Percentiles rank a stretch among this genome's conserved stretches.
phyloP scores from a whole-genome alignment of 176 grass and related monocot genomes.

The Triticum urartu region DNA sequence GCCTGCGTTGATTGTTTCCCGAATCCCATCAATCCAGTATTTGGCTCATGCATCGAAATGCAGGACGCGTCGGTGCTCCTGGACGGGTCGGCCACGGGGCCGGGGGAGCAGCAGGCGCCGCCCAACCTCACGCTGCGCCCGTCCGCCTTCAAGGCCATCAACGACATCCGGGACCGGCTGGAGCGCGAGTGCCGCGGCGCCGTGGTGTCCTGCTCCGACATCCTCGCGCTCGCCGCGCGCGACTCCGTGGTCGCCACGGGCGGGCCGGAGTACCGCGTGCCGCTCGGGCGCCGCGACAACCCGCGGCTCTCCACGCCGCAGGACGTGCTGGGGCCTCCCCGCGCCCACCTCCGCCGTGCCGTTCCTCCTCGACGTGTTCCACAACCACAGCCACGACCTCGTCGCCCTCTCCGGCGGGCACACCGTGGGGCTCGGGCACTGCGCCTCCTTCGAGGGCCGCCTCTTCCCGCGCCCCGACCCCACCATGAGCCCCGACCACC shows the following conservation, averaged over 20 bases:
- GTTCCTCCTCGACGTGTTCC: constrained; percentile 19
- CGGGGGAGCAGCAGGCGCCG: constrained; percentile 56
- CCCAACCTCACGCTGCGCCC: constrained; percentile 66
- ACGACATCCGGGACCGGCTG: constrained; percentile 49
- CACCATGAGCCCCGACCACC: constrained; percentile 26
- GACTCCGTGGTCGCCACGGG: constrained; percentile 22
- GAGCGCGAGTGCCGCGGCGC: constrained; percentile 19
- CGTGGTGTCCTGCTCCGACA: constrained; percentile 69
- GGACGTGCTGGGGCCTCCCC: constrained; percentile 40
- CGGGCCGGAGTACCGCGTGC: not conserved
- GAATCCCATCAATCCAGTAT: no score
- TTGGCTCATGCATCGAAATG: not conserved
- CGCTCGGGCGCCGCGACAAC: constrained; percentile 30
- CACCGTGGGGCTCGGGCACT: constrained; percentile 57
- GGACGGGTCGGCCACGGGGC: constrained; percentile 53
- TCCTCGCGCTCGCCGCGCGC: no score
- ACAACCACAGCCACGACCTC: not conserved
- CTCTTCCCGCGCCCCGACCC: constrained; percentile 55
- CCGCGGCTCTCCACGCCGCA: not conserved
- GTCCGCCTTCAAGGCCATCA: constrained; percentile 62
- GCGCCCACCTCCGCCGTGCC: constrained; percentile 33
- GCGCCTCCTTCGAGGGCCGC: constrained; percentile 50
- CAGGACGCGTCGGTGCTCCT: constrained; percentile 72
- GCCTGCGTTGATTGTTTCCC: no score
- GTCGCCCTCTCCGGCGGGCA: constrained; percentile 72